phyloP scores from a whole-genome alignment of 345 rosid genomes.

The Geranium brycei region DNA sequence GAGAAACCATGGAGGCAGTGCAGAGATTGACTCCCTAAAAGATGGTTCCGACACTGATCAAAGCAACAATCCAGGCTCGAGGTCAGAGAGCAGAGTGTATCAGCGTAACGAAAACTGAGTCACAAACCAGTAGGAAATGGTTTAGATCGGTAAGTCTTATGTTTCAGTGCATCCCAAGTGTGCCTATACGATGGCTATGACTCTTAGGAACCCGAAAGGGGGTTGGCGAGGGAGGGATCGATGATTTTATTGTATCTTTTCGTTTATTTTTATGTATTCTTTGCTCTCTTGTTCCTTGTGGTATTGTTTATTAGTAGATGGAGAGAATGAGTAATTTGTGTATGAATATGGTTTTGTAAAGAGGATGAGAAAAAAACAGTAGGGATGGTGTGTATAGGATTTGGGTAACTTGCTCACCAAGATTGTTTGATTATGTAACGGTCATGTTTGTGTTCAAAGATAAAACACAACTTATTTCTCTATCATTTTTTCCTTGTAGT shows the following conservation, averaged over 20 bases:
- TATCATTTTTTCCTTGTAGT: no score
- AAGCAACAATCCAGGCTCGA: constrained; percentile 46
- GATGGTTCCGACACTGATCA: constrained; percentile 68
- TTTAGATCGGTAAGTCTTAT: no score
- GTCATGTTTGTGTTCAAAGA: not conserved
- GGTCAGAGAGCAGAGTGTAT: constrained; percentile 39
- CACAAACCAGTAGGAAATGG: no score
- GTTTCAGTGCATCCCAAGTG: no score
- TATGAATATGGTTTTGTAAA: not conserved
- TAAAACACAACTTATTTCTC: not conserved
- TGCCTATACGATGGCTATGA: no score
- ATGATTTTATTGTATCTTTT: no score
- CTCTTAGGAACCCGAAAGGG: no score
- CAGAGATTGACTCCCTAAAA: constrained; percentile 57
- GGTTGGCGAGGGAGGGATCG: no score
- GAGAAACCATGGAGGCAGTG: constrained; percentile 48
- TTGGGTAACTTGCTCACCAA: not conserved
- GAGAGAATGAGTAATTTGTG: not conserved
- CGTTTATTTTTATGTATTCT: not conserved
- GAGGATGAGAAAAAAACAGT: no score
- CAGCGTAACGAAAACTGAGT: constrained; percentile 1
- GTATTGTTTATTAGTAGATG: not conserved
- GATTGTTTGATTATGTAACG: not conserved
- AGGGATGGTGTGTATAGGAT: not conserved
- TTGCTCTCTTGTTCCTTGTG: not conserved